Evolutionary conservation across 2,329 filamentous ascomycete genomes (phyloP).

Genomic region (Fusarium luffae): DNA sequence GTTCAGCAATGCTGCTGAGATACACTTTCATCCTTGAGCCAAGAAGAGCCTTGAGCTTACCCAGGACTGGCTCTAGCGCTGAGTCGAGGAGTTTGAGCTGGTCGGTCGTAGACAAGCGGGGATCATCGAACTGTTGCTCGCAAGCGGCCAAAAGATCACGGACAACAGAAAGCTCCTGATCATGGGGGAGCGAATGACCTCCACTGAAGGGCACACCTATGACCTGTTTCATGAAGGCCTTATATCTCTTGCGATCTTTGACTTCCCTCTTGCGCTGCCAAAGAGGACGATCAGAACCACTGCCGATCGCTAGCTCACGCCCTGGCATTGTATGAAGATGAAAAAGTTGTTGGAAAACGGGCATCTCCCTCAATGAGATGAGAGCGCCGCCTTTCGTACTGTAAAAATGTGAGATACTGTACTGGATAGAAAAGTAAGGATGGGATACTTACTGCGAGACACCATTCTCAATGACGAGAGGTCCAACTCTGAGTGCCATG

Average conservation of each 20-base stretch:
- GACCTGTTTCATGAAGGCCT: constrained; percentile 55
- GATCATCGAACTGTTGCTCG: constrained; percentile 37
- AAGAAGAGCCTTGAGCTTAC: constrained; percentile 44
- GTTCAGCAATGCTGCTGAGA: constrained; percentile 46
- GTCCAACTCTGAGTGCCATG: constrained; percentile 54
- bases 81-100: constrained; percentile 26
- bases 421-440: too few relatives aligned
- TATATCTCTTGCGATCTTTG: constrained; percentile 47
- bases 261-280: constrained; percentile 27
- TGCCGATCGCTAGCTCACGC: constrained; percentile 33
- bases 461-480: constrained; percentile 55
- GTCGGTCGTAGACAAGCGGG: constrained; percentile 18
- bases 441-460: constrained; percentile 49
- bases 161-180: constrained; percentile 46
- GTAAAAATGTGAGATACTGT: background rate
- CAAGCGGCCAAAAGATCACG: constrained; percentile 43
- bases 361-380: constrained; percentile 42
- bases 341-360: constrained; percentile 34
- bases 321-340: constrained; percentile 36
- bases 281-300: constrained; percentile 12
- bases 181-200: constrained; percentile 39
- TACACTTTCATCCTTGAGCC: constrained; percentile 44
- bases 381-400: constrained; percentile 45
- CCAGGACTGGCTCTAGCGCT: constrained; percentile 24
- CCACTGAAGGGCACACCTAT: constrained; percentile 52